Evolutionary conservation across 805 yeast genomes (phyloP).

Genomic region (Blastobotrys peoriensis): DNA sequence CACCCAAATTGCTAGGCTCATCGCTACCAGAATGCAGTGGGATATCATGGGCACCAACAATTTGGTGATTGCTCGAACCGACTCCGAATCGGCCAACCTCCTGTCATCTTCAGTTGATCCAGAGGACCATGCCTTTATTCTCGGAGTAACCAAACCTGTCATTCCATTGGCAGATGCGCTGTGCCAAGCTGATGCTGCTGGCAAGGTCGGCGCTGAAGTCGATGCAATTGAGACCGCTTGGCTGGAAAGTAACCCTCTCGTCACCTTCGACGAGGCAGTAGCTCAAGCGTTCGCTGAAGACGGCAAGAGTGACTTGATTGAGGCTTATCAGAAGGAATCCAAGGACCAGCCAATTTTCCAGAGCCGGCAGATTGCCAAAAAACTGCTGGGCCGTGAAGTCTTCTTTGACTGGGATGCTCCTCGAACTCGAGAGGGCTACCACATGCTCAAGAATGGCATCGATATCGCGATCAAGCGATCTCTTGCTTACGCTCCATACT

Average conservation of each 20-base stretch:
- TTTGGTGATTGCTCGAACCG: slow-evolving; percentile 55
- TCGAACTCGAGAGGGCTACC: slow-evolving; percentile 52
- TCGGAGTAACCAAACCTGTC: slow-evolving; percentile 39
- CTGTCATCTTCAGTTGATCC: slow-evolving; percentile 49
- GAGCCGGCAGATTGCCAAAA: slow-evolving; percentile 26
- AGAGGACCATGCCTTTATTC: slow-evolving; percentile 49
- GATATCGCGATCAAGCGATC: slow-evolving; percentile 52
- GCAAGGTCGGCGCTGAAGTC: slow-evolving; percentile 33
- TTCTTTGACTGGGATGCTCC: slow-evolving; percentile 57
- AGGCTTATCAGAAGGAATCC: slow-evolving; percentile 24
- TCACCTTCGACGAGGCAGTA: slow-evolving; percentile 49
- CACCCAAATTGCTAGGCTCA: slow-evolving; percentile 47
- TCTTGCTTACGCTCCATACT: slow-evolving; percentile 49
- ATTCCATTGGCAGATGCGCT: slow-evolving; percentile 43
- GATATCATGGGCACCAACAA: slow-evolving; percentile 57
- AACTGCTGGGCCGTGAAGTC: slow-evolving; percentile 30
- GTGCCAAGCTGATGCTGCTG: slow-evolving; percentile 37
- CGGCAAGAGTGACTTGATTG: slow-evolving; percentile 28
- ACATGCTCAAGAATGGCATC: slow-evolving; percentile 43
- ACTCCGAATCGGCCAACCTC: slow-evolving; percentile 49
- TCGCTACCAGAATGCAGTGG: slow-evolving; percentile 59
- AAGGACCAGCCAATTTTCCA: slow-evolving; percentile 29
- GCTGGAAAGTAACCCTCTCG: slow-evolving; percentile 37
- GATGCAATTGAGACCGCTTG: slow-evolving; percentile 41
- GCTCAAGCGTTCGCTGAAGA: slow-evolving; percentile 25